phyloP scores from a whole-genome alignment of 345 rosid species.

The Populus nigra region DNA sequence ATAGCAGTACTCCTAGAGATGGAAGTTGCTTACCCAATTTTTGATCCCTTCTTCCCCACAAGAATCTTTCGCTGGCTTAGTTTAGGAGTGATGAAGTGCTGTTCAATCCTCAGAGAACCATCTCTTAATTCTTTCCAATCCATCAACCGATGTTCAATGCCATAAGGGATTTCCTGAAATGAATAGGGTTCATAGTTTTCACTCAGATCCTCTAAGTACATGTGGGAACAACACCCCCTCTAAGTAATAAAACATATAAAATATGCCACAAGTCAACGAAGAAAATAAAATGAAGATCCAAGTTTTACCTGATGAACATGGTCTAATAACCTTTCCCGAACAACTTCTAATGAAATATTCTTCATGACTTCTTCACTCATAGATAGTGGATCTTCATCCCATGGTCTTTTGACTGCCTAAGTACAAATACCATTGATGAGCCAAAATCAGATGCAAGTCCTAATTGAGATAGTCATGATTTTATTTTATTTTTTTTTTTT shows the following conservation, averaged over 20 bases:
- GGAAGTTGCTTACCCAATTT: constrained; percentile 60
- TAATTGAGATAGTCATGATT: background rate
- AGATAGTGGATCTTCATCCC: constrained; percentile 81
- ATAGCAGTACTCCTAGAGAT: background rate
- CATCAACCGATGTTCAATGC: constrained; percentile 72
- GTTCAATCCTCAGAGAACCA: constrained; percentile 89
- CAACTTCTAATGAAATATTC: constrained; percentile 82
- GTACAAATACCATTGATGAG: constrained; percentile 26
- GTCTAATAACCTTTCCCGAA: constrained; percentile 79
- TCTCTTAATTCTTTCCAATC: constrained; percentile 84
- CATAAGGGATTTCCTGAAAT: constrained; percentile 78
- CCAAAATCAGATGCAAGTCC: constrained; percentile 15
- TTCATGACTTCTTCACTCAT: constrained; percentile 91
- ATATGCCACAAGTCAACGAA: background rate
- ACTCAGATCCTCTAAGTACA: background rate
- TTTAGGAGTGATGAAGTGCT: constrained; percentile 69
- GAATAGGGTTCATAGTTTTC: background rate
- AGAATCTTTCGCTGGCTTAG: constrained; percentile 88
- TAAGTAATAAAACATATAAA: background rate
- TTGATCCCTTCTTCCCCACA: constrained; percentile 83
- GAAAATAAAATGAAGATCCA: background rate
- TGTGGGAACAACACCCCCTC: background rate
- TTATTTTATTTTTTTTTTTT: background rate
- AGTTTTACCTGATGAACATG: constrained; percentile 82
- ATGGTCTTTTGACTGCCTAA: constrained; percentile 86